Evolutionary conservation across 495 filamentous ascomycete genomes (phyloP), one percentile per base, ranked within the genome.

Genomic region (Penicillium samsonianum): DNA sequence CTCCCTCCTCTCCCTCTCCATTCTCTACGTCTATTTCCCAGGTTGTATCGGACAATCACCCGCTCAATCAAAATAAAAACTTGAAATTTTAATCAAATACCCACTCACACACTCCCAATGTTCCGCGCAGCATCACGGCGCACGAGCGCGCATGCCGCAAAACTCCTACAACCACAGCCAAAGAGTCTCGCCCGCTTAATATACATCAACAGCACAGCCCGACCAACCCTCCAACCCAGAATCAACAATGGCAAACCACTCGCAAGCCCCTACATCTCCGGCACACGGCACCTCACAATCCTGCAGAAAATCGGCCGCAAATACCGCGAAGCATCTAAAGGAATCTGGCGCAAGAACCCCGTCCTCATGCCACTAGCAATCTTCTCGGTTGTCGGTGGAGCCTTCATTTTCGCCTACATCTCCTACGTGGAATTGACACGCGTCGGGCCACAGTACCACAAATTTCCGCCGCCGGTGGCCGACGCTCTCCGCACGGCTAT

Each of bases 401-500:
- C 65, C 14, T 47, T 63, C 2, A 6, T 66, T 0, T 73, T 78
- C 43, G 60, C 61, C 7, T 79, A 75, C 55, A 71, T 84, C 8
- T 68, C 77, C 59, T 88, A 87, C 64, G 64, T 87, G 53, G 90
- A 92, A 77, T 71, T 84, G 31, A 84, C 72, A 54, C 86, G 88
- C 57, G 82, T 87, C 47, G 67, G 78, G 35, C 78, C 75, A 11
- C 79, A 84, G 50, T 92, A 90, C 73, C 79, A 88, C 65, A 84
- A 87, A 43, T 98, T 87, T 74, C 94, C 94, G 1, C 81, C 86
- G 33, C 81, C 87, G 11, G 87, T 98, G 28, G 88, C 91, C 9
- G 84, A 87, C 47, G 80, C 87, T 46, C 80, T 99, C 12, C 90
- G 94, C n/a, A 82, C 84, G 43, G 94, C 90, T 0, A 76, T 98